Evolutionary conservation across 352 stramenopile genomes (phyloP).

Genomic region (Globisporangium perplexum): DNA sequence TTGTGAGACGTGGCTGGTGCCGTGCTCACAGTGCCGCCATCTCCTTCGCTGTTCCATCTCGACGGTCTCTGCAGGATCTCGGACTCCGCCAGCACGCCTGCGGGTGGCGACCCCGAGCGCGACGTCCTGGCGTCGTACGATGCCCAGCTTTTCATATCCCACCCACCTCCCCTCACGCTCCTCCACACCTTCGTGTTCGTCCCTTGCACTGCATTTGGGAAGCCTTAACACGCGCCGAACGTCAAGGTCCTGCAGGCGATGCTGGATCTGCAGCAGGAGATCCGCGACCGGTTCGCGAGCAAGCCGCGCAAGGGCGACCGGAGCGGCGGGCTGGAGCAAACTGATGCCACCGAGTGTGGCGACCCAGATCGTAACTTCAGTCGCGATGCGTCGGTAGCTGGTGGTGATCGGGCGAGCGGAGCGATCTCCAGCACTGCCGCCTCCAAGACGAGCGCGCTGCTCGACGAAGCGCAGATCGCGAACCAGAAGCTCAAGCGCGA

Average conservation of each 20-base stretch:
- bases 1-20: not conserved
- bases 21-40: not conserved
- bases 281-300: constrained; percentile 29
- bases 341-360: not conserved
- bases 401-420: not conserved
- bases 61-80: constrained; percentile 1
- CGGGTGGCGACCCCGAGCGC: constrained; percentile 20
- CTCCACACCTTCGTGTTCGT: not conserved
- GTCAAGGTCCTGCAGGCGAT: constrained; percentile 49
- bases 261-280: constrained; percentile 47
- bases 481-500: constrained; percentile 77
- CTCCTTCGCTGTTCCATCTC: too few species aligned
- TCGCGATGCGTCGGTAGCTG: not conserved
- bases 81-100: constrained; percentile 4
- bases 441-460: constrained; percentile 12
- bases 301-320: constrained; percentile 12
- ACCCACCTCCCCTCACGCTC: constrained; percentile 3
- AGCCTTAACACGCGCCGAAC: constrained; percentile 19
- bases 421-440: not conserved
- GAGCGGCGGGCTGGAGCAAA: not conserved
- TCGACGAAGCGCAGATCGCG: constrained; percentile 59
- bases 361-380: not conserved
- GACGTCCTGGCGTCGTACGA: constrained; percentile 66
- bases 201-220: not conserved
- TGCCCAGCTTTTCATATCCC: constrained; percentile 68